Conservation (phyloP, 2,329 filamentous ascomycete genomes). For the Fusarium burgessii region DNA sequence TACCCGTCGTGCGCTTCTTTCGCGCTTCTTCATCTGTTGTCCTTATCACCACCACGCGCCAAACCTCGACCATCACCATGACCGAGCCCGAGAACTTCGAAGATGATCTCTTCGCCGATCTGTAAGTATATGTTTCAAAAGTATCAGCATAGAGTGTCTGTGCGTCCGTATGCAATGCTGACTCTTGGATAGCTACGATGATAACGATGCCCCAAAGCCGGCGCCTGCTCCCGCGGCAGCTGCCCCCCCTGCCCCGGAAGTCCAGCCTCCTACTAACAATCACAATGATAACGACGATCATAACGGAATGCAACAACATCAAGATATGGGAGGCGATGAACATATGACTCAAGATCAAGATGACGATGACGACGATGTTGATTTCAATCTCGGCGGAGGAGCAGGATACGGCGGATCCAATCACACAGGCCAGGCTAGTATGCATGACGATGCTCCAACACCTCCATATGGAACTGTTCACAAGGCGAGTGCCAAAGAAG, state of each 20-base stretch:
- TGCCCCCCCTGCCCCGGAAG: slow-evolving; percentile 44
- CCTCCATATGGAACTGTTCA: slow-evolving; percentile 54
- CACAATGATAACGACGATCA: slow-evolving; percentile 44
- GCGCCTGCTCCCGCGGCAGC: slow-evolving; percentile 49
- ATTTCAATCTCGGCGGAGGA: slow-evolving; percentile 68
- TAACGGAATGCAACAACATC: slow-evolving; percentile 34
- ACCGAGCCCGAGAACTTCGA: slow-evolving; percentile 85
- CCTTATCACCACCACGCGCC: slow-evolving; percentile 21
- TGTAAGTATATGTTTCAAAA: slow-evolving; percentile 70
- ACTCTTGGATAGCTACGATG: slow-evolving; percentile 68
- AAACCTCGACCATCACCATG: slow-evolving; percentile 62
- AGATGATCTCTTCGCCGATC: slow-evolving; percentile 94
- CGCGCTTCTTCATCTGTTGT: slow-evolving; percentile 8
- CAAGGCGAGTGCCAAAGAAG: slow-evolving; percentile 73
- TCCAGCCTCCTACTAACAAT: slow-evolving; percentile 43
- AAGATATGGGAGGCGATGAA: slow-evolving; percentile 51
- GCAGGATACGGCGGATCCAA: slow-evolving; percentile 47
- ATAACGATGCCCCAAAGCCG: slow-evolving; percentile 65
- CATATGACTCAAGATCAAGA: slow-evolving; percentile 60
- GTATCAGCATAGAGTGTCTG: neutral
- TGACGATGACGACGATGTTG: slow-evolving; percentile 69
- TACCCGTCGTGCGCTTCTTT: slow-evolving; percentile 8
- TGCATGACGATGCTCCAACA: slow-evolving; percentile 50
- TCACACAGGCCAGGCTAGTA: slow-evolving; percentile 43
- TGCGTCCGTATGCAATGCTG: neutral